Evolutionary conservation across 202 grass and related monocot species (phyloP).

Genomic region (Alloteropsis angusta): DNA sequence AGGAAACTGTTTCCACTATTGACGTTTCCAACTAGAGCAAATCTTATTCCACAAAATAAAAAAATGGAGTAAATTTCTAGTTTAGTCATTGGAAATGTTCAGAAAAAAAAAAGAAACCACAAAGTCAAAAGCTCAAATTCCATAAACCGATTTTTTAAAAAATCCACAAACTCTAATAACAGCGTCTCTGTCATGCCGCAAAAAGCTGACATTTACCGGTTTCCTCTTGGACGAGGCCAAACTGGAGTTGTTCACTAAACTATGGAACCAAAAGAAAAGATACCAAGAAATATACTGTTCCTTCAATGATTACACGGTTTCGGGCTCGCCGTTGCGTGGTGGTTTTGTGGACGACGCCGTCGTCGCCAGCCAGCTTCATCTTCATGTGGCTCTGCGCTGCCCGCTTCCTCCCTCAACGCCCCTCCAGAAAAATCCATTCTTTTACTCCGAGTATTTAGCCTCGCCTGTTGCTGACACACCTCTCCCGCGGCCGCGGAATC

Average conservation of each 20-base stretch:
- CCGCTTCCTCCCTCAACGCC: background rate
- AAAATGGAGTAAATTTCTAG: background rate
- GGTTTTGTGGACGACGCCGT: constrained; percentile 44
- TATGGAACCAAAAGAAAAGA: background rate
- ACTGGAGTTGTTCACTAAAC: constrained; percentile 2
- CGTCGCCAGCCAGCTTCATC: constrained; percentile 33
- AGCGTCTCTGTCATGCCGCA: background rate
- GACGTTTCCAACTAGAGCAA: background rate
- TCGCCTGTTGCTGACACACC: constrained; percentile 11
- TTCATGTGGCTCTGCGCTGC: constrained; percentile 41
- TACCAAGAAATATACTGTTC: constrained; percentile 20
- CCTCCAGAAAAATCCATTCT: constrained; percentile 20
- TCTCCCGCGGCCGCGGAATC: background rate
- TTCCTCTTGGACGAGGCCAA: constrained; percentile 29
- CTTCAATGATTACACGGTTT: constrained; percentile 39
- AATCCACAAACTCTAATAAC: too few relatives aligned
- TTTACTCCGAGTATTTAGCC: constrained; percentile 21
- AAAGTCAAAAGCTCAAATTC: background rate
- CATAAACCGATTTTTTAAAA: too few relatives aligned
- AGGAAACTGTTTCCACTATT: background rate
- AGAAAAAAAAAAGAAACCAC: background rate
- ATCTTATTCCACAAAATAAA: too few relatives aligned
- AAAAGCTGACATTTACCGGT: constrained; percentile 34
- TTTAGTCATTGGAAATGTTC: background rate
- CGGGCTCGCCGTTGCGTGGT: constrained; percentile 33